Evolutionary conservation across 2,329 filamentous ascomycete genomes (phyloP).

Genomic region (Cercospora citrullina): DNA sequence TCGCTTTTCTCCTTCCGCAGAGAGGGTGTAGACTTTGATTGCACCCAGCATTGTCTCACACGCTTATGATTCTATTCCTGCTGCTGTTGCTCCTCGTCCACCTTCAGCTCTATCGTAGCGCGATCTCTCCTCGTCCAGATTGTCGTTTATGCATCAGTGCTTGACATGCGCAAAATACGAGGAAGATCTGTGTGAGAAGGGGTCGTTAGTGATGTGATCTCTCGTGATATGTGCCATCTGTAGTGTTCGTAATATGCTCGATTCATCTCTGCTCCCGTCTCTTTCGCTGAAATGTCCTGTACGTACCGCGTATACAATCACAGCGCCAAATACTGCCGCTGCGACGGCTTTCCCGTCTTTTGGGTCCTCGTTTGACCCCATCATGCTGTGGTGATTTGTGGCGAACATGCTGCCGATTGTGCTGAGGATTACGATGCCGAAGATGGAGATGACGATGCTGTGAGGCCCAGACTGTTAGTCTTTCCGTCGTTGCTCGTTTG

Average conservation of each 20-base stretch:
- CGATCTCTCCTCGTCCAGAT: conserved; percentile 79
- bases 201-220: background rate
- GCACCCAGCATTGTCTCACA: background rate
- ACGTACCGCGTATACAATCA: conserved; percentile 85
- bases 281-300: background rate
- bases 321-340: conserved; percentile 80
- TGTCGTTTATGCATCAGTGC: conserved; percentile 82
- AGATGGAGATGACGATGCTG: conserved; percentile 70
- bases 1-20: background rate
- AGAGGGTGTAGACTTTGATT: background rate
- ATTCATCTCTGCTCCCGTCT: conserved; percentile 1
- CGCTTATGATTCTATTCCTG: conserved; percentile 5
- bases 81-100: background rate
- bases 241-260: background rate
- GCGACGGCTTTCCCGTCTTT: conserved; percentile 75
- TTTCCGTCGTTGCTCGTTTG: background rate
- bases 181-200: conserved; percentile 67
- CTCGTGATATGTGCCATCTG: background rate
- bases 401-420: conserved; percentile 71
- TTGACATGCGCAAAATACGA: conserved; percentile 88
- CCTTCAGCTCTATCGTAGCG: conserved; percentile 55
- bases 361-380: conserved; percentile 65
- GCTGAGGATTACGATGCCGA: conserved; percentile 65
- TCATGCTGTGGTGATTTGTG: conserved; percentile 76
- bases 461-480: conserved; percentile 11